phyloP scores from a whole-genome alignment of 176 grass and related monocot species.

The Aegilops umbellulata region DNA sequence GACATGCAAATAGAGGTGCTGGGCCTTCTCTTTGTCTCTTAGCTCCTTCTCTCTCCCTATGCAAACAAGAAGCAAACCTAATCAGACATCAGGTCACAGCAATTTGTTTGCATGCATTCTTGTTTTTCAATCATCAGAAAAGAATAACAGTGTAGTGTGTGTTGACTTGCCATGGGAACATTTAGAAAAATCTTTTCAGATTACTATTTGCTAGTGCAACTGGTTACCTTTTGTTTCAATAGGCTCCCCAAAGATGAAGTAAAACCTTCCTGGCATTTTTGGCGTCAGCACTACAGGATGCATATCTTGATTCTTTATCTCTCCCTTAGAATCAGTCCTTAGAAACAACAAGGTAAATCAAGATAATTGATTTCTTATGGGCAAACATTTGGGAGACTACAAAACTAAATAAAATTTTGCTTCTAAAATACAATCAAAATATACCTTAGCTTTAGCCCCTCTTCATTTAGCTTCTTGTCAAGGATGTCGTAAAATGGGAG shows the following conservation, averaged over 20 bases:
- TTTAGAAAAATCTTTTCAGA: not conserved
- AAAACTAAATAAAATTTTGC: not conserved
- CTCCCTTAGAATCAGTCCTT: constrained; percentile 58
- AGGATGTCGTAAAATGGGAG: constrained; percentile 79
- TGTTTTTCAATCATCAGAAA: not conserved
- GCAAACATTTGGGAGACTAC: not conserved
- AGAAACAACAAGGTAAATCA: not conserved
- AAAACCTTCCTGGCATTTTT: constrained; percentile 81
- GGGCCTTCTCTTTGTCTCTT: constrained; percentile 59
- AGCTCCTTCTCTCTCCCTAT: constrained; percentile 72
- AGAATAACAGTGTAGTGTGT: not conserved
- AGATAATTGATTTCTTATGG: not conserved
- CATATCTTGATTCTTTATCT: constrained; percentile 65
- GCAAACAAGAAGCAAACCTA: constrained; percentile 2
- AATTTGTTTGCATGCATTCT: not conserved
- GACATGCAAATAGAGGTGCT: constrained; percentile 65
- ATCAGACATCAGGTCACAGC: not conserved
- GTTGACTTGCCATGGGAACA: not conserved
- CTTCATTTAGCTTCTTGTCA: constrained; percentile 58
- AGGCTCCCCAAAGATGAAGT: constrained; percentile 80
- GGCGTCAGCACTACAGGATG: constrained; percentile 56
- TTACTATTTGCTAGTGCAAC: not conserved
- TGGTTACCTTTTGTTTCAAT: constrained; percentile 76
- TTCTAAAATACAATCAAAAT: not conserved
- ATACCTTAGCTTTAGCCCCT: constrained; percentile 62